phyloP scores from a whole-genome alignment of 345 rosid genomes.

The Gossypium arboreum region DNA sequence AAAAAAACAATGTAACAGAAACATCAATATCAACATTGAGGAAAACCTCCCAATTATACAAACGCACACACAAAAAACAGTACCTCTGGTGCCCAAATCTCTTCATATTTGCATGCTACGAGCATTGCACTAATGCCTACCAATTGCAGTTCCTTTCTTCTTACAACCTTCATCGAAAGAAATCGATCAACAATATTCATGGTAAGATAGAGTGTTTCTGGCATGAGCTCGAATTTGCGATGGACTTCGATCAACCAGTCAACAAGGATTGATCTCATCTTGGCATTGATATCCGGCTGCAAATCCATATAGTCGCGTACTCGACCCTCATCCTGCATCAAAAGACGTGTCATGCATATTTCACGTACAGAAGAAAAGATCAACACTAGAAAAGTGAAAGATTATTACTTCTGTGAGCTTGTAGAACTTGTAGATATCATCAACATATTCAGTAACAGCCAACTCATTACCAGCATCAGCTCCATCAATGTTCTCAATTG shows the following conservation, averaged over 20 bases:
- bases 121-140: constrained; percentile 84
- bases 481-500: constrained; percentile 53
- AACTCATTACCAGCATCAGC: constrained; percentile 58
- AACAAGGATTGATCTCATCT: constrained; percentile 79
- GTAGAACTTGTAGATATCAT: constrained; percentile 80
- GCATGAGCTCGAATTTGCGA: constrained; percentile 72
- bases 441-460: constrained; percentile 84
- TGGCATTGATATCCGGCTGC: constrained; percentile 69
- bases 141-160: constrained; percentile 71
- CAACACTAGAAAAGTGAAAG: neutral
- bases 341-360: neutral
- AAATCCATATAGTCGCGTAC: constrained; percentile 58
- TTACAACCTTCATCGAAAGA: constrained; percentile 55
- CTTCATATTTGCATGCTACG: constrained; percentile 92
- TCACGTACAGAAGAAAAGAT: neutral
- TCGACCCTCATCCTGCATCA: constrained; percentile 47
- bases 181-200: constrained; percentile 74
- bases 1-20: neutral
- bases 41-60: neutral
- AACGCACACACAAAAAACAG: neutral
- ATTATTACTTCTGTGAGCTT: constrained; percentile 53
- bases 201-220: constrained; percentile 81
- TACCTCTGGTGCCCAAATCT: constrained; percentile 90
- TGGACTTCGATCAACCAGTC: constrained; percentile 93
- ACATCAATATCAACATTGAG: neutral